phyloP scores from a whole-genome alignment of 108 stramenopile species.

The Poteriospumella lacustris region DNA sequence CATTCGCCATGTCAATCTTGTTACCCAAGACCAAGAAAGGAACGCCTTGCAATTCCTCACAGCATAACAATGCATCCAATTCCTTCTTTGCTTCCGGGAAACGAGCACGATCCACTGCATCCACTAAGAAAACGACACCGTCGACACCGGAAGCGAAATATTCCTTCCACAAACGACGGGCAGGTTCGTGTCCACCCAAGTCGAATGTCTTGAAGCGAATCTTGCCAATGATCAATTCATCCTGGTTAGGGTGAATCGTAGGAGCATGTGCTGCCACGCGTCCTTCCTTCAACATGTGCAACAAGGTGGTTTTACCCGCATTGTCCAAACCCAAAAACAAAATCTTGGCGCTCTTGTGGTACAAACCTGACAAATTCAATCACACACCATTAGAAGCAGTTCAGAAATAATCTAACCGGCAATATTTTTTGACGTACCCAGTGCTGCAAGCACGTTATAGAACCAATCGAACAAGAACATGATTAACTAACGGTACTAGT shows the following conservation, averaged over 20 bases:
- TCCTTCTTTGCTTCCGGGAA: slow-evolving; percentile 98
- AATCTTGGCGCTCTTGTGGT: slow-evolving; percentile 99
- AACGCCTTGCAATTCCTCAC: slow-evolving; percentile 83
- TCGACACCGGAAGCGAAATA: slow-evolving; percentile 90
- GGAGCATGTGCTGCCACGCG: slow-evolving; percentile 86
- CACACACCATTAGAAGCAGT: background rate
- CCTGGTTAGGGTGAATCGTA: slow-evolving; percentile 85
- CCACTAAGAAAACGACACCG: slow-evolving; percentile 93
- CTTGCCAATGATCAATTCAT: slow-evolving; percentile 83
- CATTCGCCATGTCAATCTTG: slow-evolving; percentile 93
- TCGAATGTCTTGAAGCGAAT: slow-evolving; percentile 91
- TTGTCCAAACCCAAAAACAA: slow-evolving; percentile 98
- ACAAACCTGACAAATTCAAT: slow-evolving; percentile 69
- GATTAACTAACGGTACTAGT: no score
- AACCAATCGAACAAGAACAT: slow-evolving; percentile 60
- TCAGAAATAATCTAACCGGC: background rate
- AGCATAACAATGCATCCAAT: slow-evolving; percentile 59
- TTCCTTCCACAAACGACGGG: slow-evolving; percentile 77
- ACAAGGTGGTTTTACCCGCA: slow-evolving; percentile 94
- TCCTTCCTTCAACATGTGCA: slow-evolving; percentile 93
- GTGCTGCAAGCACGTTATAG: slow-evolving; percentile 49
- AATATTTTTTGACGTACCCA: slow-evolving; percentile 32
- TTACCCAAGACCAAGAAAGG: slow-evolving; percentile 98
- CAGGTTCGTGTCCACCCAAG: slow-evolving; percentile 88
- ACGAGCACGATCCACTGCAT: slow-evolving; percentile 79